phyloP scores from a whole-genome alignment of 768 basidiomycete genomes.

The Omphalotus guepiniiformis region DNA sequence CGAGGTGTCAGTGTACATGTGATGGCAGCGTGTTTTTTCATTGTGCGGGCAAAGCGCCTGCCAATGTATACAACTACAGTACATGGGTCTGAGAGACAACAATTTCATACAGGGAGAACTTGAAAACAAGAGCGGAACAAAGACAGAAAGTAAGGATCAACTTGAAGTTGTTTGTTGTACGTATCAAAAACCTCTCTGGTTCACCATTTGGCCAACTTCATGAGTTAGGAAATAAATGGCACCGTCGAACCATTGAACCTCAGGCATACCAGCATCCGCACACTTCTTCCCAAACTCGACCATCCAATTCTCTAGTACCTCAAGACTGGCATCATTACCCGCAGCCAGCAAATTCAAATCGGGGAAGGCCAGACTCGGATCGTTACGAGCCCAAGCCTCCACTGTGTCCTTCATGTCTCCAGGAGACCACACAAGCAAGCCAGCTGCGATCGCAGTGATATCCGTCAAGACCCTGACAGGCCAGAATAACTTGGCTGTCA shows the following conservation, averaged over 20 bases:
- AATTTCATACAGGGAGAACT: too few relatives aligned
- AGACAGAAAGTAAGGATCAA: too few relatives aligned
- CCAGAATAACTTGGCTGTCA: background rate
- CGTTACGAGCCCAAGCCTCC: background rate
- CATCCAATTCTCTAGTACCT: background rate
- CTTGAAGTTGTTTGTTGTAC: too few relatives aligned
- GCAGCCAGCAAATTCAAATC: background rate
- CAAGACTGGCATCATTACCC: background rate
- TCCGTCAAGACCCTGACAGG: background rate
- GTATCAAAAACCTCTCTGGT: too few relatives aligned
- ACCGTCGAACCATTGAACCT: slow-evolving; percentile 1
- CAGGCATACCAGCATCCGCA: background rate
- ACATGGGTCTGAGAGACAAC: too few relatives aligned
- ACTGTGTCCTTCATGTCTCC: background rate
- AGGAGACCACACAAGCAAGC: background rate
- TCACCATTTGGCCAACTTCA: background rate
- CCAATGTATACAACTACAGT: too few relatives aligned
- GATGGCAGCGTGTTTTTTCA: too few relatives aligned
- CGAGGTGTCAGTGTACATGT: too few relatives aligned
- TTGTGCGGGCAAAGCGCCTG: too few relatives aligned
- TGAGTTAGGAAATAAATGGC: background rate
- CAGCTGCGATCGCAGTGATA: background rate
- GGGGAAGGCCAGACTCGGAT: background rate
- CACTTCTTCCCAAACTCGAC: background rate
- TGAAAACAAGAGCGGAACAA: too few relatives aligned